These are phyloP conservation scores for Phlebiopsis flavidoalba DNA, from an alignment of 768 basidiomycete species.

Conservation along the genomic window DNA sequence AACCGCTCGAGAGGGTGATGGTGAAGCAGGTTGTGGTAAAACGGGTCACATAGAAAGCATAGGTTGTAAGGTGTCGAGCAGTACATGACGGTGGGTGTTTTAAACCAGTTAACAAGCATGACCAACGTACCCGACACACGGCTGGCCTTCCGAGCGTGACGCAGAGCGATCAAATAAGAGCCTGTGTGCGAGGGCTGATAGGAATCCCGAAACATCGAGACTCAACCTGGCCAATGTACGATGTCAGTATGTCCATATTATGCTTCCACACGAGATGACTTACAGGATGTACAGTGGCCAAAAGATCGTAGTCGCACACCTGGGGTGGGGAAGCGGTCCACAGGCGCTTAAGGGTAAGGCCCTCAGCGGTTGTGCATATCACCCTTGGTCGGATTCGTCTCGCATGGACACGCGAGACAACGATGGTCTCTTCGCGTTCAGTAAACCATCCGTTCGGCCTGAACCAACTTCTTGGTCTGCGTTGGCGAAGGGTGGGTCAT, in stretches of 20 bases:
- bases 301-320: constrained; percentile 56
- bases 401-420: constrained; percentile 61
- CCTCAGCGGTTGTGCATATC: constrained; percentile 36
- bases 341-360: constrained; percentile 41
- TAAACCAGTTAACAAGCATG: no score
- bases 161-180: constrained; percentile 56
- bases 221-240: constrained; percentile 32
- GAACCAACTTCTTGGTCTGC: constrained; percentile 49
- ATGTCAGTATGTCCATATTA: not conserved
- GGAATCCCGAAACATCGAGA: constrained; percentile 51
- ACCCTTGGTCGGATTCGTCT: no score
- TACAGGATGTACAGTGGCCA: constrained; percentile 63
- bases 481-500: constrained; percentile 59
- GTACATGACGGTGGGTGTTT: no score
- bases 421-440: constrained; percentile 47
- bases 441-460: constrained; percentile 59
- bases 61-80: no score
- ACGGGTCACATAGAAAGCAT: no score
- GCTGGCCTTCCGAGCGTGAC: constrained; percentile 45
- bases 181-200: constrained; percentile 37
- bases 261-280: not conserved
- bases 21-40: constrained; percentile 56
- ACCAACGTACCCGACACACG: constrained; percentile 40
- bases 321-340: no score
- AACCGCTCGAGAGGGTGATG: constrained; percentile 55